These are phyloP conservation scores for Sanguinoderma infundibulare DNA, from an alignment of 1,284 basidiomycete species.

Conservation along the genomic window DNA sequence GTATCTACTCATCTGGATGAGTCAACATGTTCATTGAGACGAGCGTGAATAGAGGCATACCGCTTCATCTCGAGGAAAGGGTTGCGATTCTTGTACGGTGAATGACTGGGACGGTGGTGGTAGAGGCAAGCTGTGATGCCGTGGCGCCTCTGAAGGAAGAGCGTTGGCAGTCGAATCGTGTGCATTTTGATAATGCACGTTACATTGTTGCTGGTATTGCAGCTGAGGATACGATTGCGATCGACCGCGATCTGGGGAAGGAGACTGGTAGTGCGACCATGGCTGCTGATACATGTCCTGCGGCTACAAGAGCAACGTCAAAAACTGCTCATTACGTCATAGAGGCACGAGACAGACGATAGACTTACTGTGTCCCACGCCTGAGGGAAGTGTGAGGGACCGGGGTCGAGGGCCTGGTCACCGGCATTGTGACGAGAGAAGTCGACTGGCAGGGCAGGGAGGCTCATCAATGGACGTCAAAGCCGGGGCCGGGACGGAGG, in stretches of 20 bases:
- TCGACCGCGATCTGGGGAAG: neutral
- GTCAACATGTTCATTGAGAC: no score
- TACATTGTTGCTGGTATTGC: neutral
- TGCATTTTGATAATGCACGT: neutral
- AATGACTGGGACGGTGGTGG: neutral
- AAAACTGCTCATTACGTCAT: slow-evolving; percentile 1
- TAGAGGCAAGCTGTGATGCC: neutral
- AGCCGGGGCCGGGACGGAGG: neutral
- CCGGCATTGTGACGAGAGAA: slow-evolving; percentile 5
- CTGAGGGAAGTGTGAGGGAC: neutral
- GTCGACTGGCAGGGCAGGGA: slow-evolving; percentile 1
- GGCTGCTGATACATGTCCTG: neutral
- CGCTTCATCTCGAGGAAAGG: neutral
- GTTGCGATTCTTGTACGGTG: neutral
- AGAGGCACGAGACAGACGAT: neutral
- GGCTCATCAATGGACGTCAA: slow-evolving; percentile 9
- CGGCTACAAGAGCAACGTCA: neutral
- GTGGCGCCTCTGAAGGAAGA: neutral
- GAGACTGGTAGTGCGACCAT: neutral
- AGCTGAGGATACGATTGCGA: neutral
- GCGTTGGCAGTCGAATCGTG: neutral
- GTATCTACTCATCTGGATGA: neutral
- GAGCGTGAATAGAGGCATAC: neutral
- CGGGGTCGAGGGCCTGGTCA: neutral
- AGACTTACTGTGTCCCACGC: neutral